Percentiles rank a stretch among this genome's conserved stretches.
Evolutionary conservation across 192 early-diverging fungal genomes (phyloP).

Genomic region (Dispira simplex): DNA sequence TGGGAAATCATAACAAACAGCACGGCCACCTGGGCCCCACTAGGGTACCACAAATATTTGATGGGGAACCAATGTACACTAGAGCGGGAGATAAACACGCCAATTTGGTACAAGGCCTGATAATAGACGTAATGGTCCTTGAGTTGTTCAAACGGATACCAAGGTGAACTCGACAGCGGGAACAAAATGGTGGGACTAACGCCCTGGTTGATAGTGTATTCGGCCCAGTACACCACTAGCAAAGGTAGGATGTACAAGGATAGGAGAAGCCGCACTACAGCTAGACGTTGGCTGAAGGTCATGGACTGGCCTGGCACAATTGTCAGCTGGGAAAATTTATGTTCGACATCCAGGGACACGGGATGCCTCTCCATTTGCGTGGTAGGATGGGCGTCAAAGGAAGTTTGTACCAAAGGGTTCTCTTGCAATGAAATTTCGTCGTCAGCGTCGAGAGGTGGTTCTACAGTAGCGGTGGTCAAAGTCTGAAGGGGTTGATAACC

Average conservation of each 20-base stretch:
- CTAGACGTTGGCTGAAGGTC: conserved; percentile 19
- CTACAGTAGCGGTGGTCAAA: neutral
- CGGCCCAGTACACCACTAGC: conserved; percentile 24
- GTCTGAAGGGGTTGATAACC: neutral
- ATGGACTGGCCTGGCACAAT: conserved; percentile 15
- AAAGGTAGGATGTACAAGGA: conserved; percentile 23
- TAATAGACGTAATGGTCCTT: conserved; percentile 27
- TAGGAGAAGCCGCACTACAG: conserved; percentile 16
- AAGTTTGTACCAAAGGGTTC: too few species aligned
- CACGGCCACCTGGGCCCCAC: conserved; percentile 14
- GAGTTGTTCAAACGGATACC: conserved; percentile 14
- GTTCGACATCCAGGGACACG: neutral
- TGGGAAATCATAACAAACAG: conserved; percentile 17
- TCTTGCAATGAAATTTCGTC: neutral
- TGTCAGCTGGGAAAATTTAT: neutral
- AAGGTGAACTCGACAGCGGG: conserved; percentile 20
- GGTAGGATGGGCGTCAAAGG: neutral
- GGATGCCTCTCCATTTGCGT: neutral
- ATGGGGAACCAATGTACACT: conserved; percentile 20
- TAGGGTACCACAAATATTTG: conserved; percentile 20
- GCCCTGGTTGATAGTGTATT: conserved; percentile 31
- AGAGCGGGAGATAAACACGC: conserved; percentile 27
- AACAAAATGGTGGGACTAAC: conserved; percentile 23
- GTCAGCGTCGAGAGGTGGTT: neutral
- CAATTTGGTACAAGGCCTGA: conserved; percentile 26